A percentile compares a stretch with the other conserved stretches of the same genome.
phyloP scores from a whole-genome alignment of 2,329 filamentous ascomycete genomes.

The Penicillium sp. region DNA sequence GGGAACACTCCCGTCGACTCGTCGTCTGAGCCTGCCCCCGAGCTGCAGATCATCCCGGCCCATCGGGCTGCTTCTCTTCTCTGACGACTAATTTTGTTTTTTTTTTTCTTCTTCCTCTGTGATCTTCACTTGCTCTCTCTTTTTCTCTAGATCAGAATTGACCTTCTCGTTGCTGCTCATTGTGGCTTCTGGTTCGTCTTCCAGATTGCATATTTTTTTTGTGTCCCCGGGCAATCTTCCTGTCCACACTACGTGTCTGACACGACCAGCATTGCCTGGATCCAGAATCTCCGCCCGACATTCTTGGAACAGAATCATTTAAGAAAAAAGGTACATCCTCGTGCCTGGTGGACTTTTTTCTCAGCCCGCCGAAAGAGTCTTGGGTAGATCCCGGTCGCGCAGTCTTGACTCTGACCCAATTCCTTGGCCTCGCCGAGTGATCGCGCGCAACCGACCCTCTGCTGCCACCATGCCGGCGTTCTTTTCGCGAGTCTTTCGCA shows the following conservation, averaged over 20 bases:
- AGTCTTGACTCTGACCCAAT: neutral
- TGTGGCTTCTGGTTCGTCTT: too few species aligned
- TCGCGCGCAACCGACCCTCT: constrained; percentile 1
- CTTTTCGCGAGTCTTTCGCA: constrained; percentile 62
- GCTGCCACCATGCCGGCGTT: constrained; percentile 45
- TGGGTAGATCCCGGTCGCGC: neutral
- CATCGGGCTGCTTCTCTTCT: neutral
- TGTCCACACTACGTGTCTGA: too few species aligned
- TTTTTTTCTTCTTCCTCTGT: neutral
- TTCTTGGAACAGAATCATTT: too few species aligned
- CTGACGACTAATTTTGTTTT: neutral
- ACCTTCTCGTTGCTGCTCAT: neutral
- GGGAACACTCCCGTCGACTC: constrained; percentile 8
- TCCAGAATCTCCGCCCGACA: too few species aligned
- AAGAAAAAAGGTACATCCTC: too few species aligned
- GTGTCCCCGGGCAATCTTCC: too few species aligned
- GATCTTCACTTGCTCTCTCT: neutral
- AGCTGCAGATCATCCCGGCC: constrained; percentile 23
- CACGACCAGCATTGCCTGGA: too few species aligned
- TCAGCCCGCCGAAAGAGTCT: neutral
- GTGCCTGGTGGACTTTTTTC: neutral
- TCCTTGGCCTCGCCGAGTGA: neutral
- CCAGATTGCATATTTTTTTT: too few species aligned
- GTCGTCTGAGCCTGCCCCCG: constrained; percentile 15
- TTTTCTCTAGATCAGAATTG: constrained; percentile 4